These are phyloP conservation scores for Neofusicoccum kwambonambiense DNA, from an alignment of 2,329 filamentous ascomycete species.

Conservation along the genomic window DNA sequence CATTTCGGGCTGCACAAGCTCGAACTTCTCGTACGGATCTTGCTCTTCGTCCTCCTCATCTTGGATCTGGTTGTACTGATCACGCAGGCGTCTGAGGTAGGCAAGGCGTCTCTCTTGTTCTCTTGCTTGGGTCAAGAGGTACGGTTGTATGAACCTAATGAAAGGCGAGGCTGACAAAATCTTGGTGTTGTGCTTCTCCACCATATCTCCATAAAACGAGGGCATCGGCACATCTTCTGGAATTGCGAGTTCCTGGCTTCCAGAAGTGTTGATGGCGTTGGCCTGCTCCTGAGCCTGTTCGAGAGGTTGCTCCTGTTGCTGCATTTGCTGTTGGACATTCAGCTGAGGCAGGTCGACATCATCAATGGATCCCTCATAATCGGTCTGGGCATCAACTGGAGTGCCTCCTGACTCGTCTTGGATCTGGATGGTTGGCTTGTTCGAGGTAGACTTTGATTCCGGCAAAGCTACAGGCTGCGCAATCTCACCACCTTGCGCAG, in stretches of 20 bases:
- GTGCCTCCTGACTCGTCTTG: background rate
- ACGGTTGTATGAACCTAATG: conserved; percentile 91
- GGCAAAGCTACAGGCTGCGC: background rate
- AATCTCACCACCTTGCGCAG: conserved; percentile 2
- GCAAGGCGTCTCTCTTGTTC: conserved; percentile 84
- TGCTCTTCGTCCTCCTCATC: conserved; percentile 33
- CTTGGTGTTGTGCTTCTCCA: conserved; percentile 88
- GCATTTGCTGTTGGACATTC: background rate
- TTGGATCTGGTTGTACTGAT: conserved; percentile 58
- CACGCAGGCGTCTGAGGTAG: conserved; percentile 77
- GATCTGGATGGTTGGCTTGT: background rate
- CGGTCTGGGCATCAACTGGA: background rate
- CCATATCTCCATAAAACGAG: conserved; percentile 92
- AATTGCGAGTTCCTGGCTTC: conserved; percentile 52
- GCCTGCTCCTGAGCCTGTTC: conserved; percentile 11
- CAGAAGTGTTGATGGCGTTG: conserved; percentile 25
- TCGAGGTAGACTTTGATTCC: background rate
- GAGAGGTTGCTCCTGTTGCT: background rate
- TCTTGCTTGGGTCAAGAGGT: conserved; percentile 85
- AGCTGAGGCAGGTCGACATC: background rate
- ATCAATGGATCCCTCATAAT: background rate
- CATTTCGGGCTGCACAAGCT: conserved; percentile 93
- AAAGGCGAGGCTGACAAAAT: conserved; percentile 94
- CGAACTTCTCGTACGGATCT: conserved; percentile 65
- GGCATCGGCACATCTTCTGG: conserved; percentile 77